Percentiles rank a stretch among this genome's conserved stretches.
Evolutionary conservation across 73 alveolate genomes (phyloP).

Genomic region (Breviolum minutum): DNA sequence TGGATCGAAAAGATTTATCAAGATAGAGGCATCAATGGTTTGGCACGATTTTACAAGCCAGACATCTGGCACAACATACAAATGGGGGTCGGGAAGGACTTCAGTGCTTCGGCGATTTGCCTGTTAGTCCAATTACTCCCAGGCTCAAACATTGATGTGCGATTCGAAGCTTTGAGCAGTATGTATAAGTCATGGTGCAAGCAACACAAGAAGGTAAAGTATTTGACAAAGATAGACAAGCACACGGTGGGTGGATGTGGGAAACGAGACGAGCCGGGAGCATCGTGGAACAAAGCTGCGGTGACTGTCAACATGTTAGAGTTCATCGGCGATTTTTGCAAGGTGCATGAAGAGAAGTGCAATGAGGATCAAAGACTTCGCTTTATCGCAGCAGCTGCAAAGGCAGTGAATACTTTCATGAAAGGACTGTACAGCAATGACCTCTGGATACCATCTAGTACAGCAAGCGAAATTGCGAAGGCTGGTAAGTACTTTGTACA

Average conservation of each 20-base stretch:
- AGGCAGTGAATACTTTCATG: background rate
- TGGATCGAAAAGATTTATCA: background rate
- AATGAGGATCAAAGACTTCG: background rate
- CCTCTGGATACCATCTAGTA: background rate
- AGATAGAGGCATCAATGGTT: background rate
- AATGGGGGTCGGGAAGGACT: slow-evolving; percentile 1
- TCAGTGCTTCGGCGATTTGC: background rate
- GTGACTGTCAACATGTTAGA: background rate
- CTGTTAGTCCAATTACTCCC: background rate
- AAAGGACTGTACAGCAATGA: background rate
- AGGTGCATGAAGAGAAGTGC: no score
- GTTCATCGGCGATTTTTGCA: background rate
- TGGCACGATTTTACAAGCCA: background rate
- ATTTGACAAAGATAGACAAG: background rate
- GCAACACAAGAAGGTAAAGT: background rate
- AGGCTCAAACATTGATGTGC: background rate
- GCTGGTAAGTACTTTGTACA: background rate
- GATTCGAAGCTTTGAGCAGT: background rate
- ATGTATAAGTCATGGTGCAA: background rate
- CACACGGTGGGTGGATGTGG: background rate
- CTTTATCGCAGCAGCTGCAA: background rate
- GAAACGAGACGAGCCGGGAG: background rate
- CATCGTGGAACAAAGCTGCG: background rate
- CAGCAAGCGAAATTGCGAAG: background rate
- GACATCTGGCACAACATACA: background rate